These are phyloP conservation scores for Platanus orientalis DNA, from an alignment of 164 flowering plant genomes.

Conservation along the genomic window DNA sequence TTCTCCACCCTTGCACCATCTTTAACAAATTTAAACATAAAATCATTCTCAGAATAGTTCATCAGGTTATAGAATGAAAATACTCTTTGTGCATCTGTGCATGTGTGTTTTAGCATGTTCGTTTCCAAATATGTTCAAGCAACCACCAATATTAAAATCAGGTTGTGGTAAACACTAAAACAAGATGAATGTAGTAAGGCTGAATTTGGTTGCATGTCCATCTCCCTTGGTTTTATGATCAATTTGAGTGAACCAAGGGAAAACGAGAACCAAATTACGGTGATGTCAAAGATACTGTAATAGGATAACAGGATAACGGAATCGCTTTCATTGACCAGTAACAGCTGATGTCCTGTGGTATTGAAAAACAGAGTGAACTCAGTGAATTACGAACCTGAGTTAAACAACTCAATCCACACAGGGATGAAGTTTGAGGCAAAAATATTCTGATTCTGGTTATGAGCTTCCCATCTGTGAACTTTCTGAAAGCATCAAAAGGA, in stretches of 20 bases:
- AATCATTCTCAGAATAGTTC: slow-evolving; percentile 8
- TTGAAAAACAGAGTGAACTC: background rate
- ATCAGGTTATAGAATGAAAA: background rate
- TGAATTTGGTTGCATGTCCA: too few relatives aligned
- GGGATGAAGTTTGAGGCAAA: slow-evolving; percentile 89
- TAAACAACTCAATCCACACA: slow-evolving; percentile 59
- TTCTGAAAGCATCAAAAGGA: slow-evolving; percentile 34
- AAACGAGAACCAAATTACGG: background rate
- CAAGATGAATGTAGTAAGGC: too few relatives aligned
- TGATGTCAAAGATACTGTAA: too few relatives aligned
- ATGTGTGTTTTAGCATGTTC: background rate
- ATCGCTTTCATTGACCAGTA: background rate
- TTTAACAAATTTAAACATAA: slow-evolving; percentile 17
- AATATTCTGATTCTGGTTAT: slow-evolving; percentile 54
- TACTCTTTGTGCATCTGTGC: background rate
- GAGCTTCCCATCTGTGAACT: slow-evolving; percentile 42
- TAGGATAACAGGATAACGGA: background rate
- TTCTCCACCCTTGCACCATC: slow-evolving; percentile 47
- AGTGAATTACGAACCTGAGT: slow-evolving; percentile 50
- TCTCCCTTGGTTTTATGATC: too few relatives aligned
- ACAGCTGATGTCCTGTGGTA: background rate
- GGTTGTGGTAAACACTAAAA: too few relatives aligned
- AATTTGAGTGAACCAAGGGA: background rate
- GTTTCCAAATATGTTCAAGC: too few relatives aligned
- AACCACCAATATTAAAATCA: too few relatives aligned